Conservation (phyloP, 805 yeast species). For the Blastobotrys terrestris region DNA sequence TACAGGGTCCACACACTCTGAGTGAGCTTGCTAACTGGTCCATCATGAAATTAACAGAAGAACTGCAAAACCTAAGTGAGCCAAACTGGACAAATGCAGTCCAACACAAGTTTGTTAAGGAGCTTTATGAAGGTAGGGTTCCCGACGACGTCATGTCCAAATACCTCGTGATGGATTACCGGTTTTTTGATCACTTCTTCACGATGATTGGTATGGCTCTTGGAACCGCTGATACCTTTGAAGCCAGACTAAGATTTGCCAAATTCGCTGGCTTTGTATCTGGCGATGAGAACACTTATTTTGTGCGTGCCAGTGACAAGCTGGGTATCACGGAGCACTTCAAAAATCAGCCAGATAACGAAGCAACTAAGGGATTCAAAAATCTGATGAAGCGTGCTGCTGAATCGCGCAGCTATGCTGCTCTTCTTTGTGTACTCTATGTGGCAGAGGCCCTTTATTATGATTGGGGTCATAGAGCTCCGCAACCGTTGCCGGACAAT, state of each 20-base stretch:
- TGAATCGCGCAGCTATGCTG: background rate
- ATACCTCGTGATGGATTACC: conserved; percentile 1
- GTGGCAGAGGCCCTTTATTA: conserved; percentile 3
- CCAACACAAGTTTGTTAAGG: background rate
- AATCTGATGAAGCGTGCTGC: background rate
- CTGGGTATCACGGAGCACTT: background rate
- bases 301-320: background rate
- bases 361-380: background rate
- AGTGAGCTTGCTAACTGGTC: too few relatives aligned
- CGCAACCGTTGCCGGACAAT: background rate
- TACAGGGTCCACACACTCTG: too few relatives aligned
- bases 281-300: conserved; percentile 1
- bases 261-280: background rate
- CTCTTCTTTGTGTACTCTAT: background rate
- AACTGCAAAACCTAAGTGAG: background rate
- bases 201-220: conserved; percentile 1
- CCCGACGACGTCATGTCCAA: conserved; percentile 1
- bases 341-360: background rate
- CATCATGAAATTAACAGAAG: background rate
- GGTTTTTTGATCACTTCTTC: conserved; percentile 1
- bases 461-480: conserved; percentile 2
- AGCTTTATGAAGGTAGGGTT: conserved; percentile 1
- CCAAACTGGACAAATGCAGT: background rate
- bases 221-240: background rate
- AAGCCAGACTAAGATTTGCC: background rate